Conservation (phyloP, 1,284 basidiomycete species). For the Ceratobasidium sp. region DNA sequence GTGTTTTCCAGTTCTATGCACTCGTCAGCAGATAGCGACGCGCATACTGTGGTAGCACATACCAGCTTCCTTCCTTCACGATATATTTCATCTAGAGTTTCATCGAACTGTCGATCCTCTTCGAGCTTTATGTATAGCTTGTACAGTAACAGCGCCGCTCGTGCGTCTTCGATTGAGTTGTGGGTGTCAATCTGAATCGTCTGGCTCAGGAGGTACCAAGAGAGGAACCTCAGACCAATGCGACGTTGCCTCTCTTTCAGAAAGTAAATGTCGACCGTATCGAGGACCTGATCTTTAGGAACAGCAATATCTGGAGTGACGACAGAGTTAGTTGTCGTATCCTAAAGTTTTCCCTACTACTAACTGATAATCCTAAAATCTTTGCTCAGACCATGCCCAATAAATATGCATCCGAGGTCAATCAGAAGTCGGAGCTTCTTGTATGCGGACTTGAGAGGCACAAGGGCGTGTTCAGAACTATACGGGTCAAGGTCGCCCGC, state of each 20-base stretch:
- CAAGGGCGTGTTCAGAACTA: conserved; percentile 85
- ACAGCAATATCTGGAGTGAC: conserved; percentile 84
- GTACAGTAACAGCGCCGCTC: conserved; percentile 86
- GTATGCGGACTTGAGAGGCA: conserved; percentile 95
- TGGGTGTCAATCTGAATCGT: conserved; percentile 94
- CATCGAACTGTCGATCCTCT: conserved; percentile 79
- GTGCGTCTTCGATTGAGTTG: conserved; percentile 96
- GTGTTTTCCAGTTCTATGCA: conserved; percentile 37
- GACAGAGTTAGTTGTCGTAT: conserved; percentile 6
- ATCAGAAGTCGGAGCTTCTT: conserved; percentile 96
- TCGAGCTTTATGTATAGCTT: conserved; percentile 84
- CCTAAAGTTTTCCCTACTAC: conserved; percentile 48
- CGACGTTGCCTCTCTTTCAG: conserved; percentile 81
- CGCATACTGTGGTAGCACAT: conserved; percentile 46
- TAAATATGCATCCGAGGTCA: conserved; percentile 94
- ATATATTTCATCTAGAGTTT: conserved; percentile 85
- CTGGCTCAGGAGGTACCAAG: conserved; percentile 90
- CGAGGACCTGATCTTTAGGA: conserved; percentile 92
- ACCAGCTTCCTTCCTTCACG: conserved; percentile 75
- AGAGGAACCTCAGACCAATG: conserved; percentile 90
- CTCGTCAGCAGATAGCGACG: background rate
- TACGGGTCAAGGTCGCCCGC: conserved; percentile 91
- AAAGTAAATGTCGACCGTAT: conserved; percentile 96
- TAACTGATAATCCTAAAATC: conserved; percentile 96
- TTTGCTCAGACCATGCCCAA: conserved; percentile 98